Evolutionary conservation across 192 early-diverging fungal species (phyloP), one percentile per base, ranked within the genome.

Genomic region (Cetraspora pellucida): DNA sequence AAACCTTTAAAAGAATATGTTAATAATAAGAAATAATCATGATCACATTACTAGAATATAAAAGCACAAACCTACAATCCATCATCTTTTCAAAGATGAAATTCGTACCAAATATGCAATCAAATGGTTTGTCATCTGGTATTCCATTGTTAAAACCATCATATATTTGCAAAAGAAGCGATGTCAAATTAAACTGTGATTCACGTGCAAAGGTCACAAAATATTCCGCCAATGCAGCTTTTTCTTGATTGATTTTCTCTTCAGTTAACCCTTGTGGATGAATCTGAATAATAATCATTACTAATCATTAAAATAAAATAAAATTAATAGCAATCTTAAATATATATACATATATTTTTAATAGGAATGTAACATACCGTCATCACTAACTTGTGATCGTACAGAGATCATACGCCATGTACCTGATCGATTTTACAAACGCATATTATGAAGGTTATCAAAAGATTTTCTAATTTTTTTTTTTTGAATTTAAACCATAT

Each of bases 381-480:
- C 88, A 27, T 87, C 89, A 10, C 89, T 86, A 25, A 74, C 63
- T 64, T 84, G 87, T 11, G 91, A 90, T 55, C 91, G 82, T 10
- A 90, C 89, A 65, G 89, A 77, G 5, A 90, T n/a, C 37, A 83
- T 66, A 28, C 93, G 84, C 89, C 89, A 95, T 50, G 90, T 83
- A 23, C 93, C 93, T 16, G 52, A 61, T 1, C 7, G 3, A 37
- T 37, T 37, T 37, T 37, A 37, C 37, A 37, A 37, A 37, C 7
- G 37, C 37, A 37, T 37, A 7, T 37, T 37, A 37, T 7, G 37
- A 37, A 37, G 1, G 4, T 31, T 28, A 61, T 3, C 16, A 13
- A 19, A 30, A 75, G 23, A 43, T 63, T 31, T 23, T 10, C 4
- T n/a, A 25, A 61, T 6, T n/a, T 61, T 37, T 16, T 44, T 69